Base-by-base conservation (phyloP, 2,329 filamentous ascomycete genomes). In the Volutella citrinella region DNA sequence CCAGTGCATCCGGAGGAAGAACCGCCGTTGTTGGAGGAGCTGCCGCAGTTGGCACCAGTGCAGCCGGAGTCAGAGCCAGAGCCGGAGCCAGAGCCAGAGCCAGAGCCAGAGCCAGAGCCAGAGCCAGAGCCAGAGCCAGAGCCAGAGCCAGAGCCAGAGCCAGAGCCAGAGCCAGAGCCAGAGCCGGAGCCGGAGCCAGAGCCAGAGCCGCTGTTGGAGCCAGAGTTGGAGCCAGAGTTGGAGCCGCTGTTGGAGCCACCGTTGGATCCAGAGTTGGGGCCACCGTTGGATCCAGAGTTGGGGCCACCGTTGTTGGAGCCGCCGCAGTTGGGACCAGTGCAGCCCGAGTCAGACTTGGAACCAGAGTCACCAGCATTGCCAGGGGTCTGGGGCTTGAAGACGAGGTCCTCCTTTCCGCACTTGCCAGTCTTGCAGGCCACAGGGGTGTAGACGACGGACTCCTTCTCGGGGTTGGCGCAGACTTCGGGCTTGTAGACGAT, bases 401-500 rank as follows among this genome's bases (percentile, higher is more conserved):
- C 21, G 11, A 43, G n/a, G 10, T 43, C 32, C 4, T 44, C 46
- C 7, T 37, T 15, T 35, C 44, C 23, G 26, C 45, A 48, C 10
- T 19, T 21, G 0, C 48, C 20, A 22, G 9, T 12, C 20, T 22
- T 31, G 18, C 45, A 49, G 33, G 46, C 16, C n/a, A 21, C 19
- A 7, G 45, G 36, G 5, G 32, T 31, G 39, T 39, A 51, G 40
- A 36, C 40, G 17, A 43, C 32, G 5, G 47, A 32, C 26, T 45
- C 6, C 23, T 35, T 37, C 18, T 32, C 30, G 32, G 30, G 36
- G 43, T 47, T 27, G 10, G 23, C n/a, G 35, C 40, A 44, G 23
- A 38, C 17, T 47, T 52, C 38, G 7, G 47, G 40, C 45, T 49
- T 51, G 39, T 46, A 52, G 39, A 52, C 49, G 5, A 34, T 39